Percentiles rank a stretch among this genome's conserved stretches.
These are phyloP conservation scores for Cyberlindnera euphorbiiphila DNA, from an alignment of 805 yeast species.

Conservation along the genomic window DNA sequence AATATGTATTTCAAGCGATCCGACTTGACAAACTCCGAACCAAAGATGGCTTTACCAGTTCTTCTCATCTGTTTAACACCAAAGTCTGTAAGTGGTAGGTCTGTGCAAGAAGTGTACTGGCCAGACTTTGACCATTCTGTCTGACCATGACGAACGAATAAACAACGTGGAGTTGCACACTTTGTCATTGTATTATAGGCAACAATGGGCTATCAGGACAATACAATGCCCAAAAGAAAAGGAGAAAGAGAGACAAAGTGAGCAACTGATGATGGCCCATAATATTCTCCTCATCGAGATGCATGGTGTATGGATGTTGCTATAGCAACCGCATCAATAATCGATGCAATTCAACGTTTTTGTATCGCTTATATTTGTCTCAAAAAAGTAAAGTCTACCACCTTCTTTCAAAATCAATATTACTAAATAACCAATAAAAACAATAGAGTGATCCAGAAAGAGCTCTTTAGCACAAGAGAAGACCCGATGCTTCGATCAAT, in stretches of 20 bases:
- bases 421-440: no score
- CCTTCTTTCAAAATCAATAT: no score
- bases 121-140: slow-evolving; percentile 96
- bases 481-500: neutral
- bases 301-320: slow-evolving; percentile 3
- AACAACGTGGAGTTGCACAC: slow-evolving; percentile 57
- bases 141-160: slow-evolving; percentile 81
- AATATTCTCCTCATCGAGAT: no score
- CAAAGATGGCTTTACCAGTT: slow-evolving; percentile 70
- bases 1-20: slow-evolving; percentile 56
- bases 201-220: neutral
- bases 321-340: slow-evolving; percentile 1
- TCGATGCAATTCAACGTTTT: no score
- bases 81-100: slow-evolving; percentile 68
- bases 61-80: slow-evolving; percentile 74
- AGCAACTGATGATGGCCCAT: no score
- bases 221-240: no score
- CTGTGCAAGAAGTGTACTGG: slow-evolving; percentile 85
- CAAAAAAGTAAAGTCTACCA: no score
- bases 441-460: no score
- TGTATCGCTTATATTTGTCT: no score
- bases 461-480: no score
- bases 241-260: no score
- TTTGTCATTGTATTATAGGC: slow-evolving; percentile 14
- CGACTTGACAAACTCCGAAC: slow-evolving; percentile 63